A percentile compares a stretch with the other conserved stretches of the same genome.
These are phyloP conservation scores for Termitomyces sp. DNA, from an alignment of 768 basidiomycete genomes.

Conservation along the genomic window DNA sequence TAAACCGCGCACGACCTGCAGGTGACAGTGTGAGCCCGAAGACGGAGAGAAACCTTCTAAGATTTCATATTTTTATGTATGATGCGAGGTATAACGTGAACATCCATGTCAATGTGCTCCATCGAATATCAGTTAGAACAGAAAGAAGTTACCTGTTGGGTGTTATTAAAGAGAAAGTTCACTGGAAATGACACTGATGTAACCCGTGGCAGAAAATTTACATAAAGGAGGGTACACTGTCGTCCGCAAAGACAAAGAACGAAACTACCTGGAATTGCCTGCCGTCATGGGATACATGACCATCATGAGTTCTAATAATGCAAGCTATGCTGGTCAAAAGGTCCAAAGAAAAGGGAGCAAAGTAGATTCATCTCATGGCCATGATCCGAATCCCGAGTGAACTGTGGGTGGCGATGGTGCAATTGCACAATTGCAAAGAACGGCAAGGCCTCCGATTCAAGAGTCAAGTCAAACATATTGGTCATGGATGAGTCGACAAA, in stretches of 20 bases:
- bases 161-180: neutral
- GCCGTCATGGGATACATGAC: neutral
- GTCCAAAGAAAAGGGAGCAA: neutral
- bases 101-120: neutral
- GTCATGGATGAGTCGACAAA: too few relatives aligned
- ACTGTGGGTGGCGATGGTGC: neutral
- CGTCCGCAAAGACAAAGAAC: neutral
- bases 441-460: too few relatives aligned
- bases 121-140: neutral
- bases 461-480: neutral
- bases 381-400: neutral
- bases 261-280: neutral
- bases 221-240: neutral
- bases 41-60: neutral
- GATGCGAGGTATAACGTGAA: neutral
- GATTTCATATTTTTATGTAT: neutral
- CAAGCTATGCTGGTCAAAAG: neutral
- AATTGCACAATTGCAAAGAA: neutral
- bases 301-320: neutral
- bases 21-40: conserved; percentile 1
- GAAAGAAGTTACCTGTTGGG: neutral
- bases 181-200: neutral
- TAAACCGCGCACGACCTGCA: conserved; percentile 1
- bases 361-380: neutral
- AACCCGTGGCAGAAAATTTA: neutral